Conservation (phyloP, 441 rosid genomes). For the Populus hybrid region DNA sequence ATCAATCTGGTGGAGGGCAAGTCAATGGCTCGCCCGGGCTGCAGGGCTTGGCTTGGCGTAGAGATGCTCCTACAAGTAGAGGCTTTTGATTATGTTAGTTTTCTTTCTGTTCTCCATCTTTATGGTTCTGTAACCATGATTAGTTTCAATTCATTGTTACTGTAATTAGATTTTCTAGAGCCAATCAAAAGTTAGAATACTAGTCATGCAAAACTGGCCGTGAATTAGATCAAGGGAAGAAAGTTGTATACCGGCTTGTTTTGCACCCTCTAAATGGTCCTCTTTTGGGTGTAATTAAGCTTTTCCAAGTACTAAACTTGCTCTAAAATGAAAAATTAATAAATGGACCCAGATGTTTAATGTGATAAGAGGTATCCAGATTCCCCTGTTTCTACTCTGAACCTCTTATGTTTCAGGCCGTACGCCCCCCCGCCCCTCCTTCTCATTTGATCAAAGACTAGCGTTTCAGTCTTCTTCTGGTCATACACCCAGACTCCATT, state of each 20-base stretch:
- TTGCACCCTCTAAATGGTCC: not conserved
- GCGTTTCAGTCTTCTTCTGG: not conserved
- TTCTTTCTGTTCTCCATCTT: not conserved
- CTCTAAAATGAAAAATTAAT: not conserved
- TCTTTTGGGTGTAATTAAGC: not conserved
- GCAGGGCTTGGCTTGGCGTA: conserved; percentile 28
- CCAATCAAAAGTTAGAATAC: not conserved
- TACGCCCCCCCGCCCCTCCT: not conserved
- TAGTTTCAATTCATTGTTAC: too few relatives aligned
- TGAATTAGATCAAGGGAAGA: not conserved
- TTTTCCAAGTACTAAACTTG: not conserved
- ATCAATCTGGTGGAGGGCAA: conserved; percentile 23
- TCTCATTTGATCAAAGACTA: not conserved
- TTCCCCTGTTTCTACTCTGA: not conserved
- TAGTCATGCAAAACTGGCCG: not conserved
- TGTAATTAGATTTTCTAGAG: not conserved
- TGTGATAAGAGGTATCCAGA: not conserved
- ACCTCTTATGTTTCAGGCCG: too few relatives aligned
- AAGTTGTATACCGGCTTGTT: not conserved
- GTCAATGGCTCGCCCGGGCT: conserved; percentile 23
- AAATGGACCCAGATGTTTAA: not conserved
- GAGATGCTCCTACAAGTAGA: conserved; percentile 44
- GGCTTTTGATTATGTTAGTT: conserved; percentile 40
- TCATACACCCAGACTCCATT: not conserved
- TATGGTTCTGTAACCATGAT: not conserved